A percentile compares a stretch with the other conserved stretches of the same genome.
These are phyloP conservation scores for Zostera marina DNA, from an alignment of 116 monocot species.

Conservation along the genomic window DNA sequence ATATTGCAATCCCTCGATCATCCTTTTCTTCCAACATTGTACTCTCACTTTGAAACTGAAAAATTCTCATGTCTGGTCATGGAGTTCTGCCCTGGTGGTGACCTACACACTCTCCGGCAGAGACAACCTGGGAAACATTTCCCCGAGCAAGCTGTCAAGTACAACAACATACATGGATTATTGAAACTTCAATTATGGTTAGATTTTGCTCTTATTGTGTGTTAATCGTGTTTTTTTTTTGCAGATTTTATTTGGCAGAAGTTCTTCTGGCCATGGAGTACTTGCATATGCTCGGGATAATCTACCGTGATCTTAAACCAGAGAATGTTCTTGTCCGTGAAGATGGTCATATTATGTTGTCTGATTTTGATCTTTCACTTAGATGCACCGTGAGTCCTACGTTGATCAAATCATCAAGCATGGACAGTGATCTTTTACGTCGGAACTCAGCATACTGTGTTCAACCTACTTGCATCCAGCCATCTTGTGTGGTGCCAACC, in stretches of 20 bases:
- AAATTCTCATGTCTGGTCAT: slow-evolving; percentile 52
- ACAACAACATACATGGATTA: slow-evolving; percentile 4
- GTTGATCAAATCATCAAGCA: slow-evolving; percentile 33
- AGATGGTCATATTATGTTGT: slow-evolving; percentile 76
- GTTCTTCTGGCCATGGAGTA: slow-evolving; percentile 17
- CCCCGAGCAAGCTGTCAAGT: slow-evolving; percentile 49
- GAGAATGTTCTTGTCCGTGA: slow-evolving; percentile 16
- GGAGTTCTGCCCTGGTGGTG: slow-evolving; percentile 56
- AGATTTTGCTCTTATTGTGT: too few relatives aligned
- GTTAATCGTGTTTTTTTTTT: not conserved
- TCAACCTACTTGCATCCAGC: slow-evolving; percentile 47
- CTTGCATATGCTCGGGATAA: slow-evolving; percentile 15
- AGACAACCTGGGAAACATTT: slow-evolving; percentile 45
- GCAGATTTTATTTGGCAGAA: slow-evolving; percentile 17
- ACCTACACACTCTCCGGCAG: slow-evolving; percentile 38
- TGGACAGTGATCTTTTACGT: slow-evolving; percentile 14
- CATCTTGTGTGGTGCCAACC: slow-evolving; percentile 8
- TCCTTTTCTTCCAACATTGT: slow-evolving; percentile 43
- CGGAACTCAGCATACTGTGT: slow-evolving; percentile 26
- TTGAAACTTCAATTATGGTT: too few relatives aligned
- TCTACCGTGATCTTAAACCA: slow-evolving; percentile 17
- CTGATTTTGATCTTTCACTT: slow-evolving; percentile 89
- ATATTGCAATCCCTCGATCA: slow-evolving; percentile 42
- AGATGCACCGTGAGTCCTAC: slow-evolving; percentile 35
- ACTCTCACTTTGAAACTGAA: slow-evolving; percentile 45